Evolutionary conservation across 2,329 filamentous ascomycete species (phyloP), one percentile per base, ranked within the genome.

Genomic region (Monosporascus sp.): DNA sequence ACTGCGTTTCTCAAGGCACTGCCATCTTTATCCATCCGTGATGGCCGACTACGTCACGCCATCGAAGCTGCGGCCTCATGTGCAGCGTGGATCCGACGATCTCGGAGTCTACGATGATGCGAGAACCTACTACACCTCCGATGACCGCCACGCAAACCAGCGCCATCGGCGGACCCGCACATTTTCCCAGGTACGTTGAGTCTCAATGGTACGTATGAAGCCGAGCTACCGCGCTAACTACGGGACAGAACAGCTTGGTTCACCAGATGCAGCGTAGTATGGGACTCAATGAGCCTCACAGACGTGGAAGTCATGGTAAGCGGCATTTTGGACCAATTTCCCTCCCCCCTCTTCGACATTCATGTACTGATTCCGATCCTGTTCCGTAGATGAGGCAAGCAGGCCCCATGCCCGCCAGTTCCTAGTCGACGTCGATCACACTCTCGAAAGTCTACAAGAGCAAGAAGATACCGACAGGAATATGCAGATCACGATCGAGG

Each of bases 401-500:
- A 76, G 83, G 49, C 77, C 83, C 48, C 83, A 88, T 53, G 70
- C 73, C 54, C 88, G 90, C 56, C 87, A 87, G 61, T 96, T 96
- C 71, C 80, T 96, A 38, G 85, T 97, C 69, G 83, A 94, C 63
- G 92, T 97, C 64, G 88, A 96, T 48, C 78, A 84, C 22, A 97
- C 92, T 1, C 80, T 96, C 53, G 81, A 91, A 66, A 86, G 83
- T 55, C 79, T 99, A 45, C 79, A 91, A 57, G 83, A 84, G 38
- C 88, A 93, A 61, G 94, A 99, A 71, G 94, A 99, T 67, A 95
- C 92, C 31, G 92, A 99, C 72, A 79, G 83, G 53, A 97, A 99
- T 71, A 90, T 91, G 79, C 92, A 97, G 71, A 99, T 99, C 70
- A 99, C 94, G 31, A 96, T 97, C 64, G 94, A 97, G 67, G 94